Base-by-base conservation (phyloP, 1,139 yeast species). In the Candida neerlandica region DNA sequence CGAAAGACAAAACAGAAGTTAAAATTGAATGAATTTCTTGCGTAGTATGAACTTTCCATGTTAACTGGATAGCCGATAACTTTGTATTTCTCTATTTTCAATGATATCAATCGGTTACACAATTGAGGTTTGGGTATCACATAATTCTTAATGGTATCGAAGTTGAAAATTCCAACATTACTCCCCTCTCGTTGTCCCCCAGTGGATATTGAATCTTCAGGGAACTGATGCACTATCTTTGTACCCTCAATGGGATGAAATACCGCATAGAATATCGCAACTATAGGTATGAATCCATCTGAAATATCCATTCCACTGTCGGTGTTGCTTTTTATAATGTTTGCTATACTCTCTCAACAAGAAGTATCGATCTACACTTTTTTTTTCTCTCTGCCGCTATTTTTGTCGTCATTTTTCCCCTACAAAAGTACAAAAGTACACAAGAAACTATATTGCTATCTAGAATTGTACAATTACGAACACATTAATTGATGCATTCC, bases 161-260 rank as follows among this genome's bases (percentile, higher is more conserved):
- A 94, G 59, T 89, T 85, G 61, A 92, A 84, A 32, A 87, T 69
- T 78, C 38, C 71, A 66, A 41, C 43, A 15, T 29, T 16, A 3
- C 2, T 23, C 2, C 32, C 40, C 3, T 32, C 23, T 3, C 42
- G 9, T 14, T n/a, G n/a, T 16, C 35, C 11, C 6, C 35, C 23
- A 19, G 58, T 50, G 14, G 65, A 66, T 75, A 80, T 53, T 74
- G 78, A 48, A 78, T 90, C 53, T 78, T 78, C 51, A 1, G 99
- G 99, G 1, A 90, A 96, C 63, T 95, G 97, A 59, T 89, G 89
- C 3, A 89, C 81, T n/a, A 94, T 92, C 65, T 91, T 89, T 0
- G 99, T 87, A 1, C 99, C 99, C 60, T 90, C 96, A 0, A 94
- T 88, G 0, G 97, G 97, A 61, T 95, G 97, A 68, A 94, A 94